Evolutionary conservation across 768 basidiomycete genomes (phyloP).

Genomic region (Leccinum subgranulosum): DNA sequence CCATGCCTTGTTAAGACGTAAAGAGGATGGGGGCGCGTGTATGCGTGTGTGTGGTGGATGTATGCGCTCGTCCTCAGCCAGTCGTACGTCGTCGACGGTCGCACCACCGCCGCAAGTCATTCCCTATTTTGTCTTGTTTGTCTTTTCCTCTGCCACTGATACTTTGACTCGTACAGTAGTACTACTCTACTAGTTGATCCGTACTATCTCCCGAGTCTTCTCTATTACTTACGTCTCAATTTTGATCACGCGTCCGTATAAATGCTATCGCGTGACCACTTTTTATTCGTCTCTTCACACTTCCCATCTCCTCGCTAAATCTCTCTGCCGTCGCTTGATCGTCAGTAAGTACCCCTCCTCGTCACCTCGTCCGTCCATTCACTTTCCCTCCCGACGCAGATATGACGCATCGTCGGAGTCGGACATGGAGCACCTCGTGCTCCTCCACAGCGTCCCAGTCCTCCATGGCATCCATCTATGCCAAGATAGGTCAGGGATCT

Average conservation of each 20-base stretch:
- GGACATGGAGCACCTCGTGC: conserved; percentile 20
- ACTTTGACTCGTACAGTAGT: not conserved
- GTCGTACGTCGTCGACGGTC: conserved; percentile 3
- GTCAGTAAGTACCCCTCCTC: not conserved
- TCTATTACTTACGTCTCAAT: conserved; percentile 9
- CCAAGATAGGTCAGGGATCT: conserved; percentile 20
- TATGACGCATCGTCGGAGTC: conserved; percentile 5
- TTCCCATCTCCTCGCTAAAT: not conserved
- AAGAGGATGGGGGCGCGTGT: conserved; percentile 11
- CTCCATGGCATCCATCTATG: conserved; percentile 24
- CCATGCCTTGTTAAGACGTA: conserved; percentile 32
- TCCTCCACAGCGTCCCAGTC: conserved; percentile 23
- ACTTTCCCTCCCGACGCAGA: not conserved
- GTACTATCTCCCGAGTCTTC: conserved; percentile 10
- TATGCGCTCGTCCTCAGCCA: conserved; percentile 8
- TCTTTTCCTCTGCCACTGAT: conserved; percentile 13
- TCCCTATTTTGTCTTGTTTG: conserved; percentile 35
- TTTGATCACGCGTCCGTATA: conserved; percentile 15
- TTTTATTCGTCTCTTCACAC: not conserved
- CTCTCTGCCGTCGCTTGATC: not conserved
- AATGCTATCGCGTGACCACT: conserved; percentile 26
- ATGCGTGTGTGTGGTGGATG: not conserved
- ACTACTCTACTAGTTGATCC: not conserved
- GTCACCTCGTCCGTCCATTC: not conserved
- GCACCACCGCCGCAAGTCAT: conserved; percentile 4